These are phyloP conservation scores for Conoideocrella luteorostrata DNA, from an alignment of 2,329 filamentous ascomycete species.

Conservation along the genomic window DNA sequence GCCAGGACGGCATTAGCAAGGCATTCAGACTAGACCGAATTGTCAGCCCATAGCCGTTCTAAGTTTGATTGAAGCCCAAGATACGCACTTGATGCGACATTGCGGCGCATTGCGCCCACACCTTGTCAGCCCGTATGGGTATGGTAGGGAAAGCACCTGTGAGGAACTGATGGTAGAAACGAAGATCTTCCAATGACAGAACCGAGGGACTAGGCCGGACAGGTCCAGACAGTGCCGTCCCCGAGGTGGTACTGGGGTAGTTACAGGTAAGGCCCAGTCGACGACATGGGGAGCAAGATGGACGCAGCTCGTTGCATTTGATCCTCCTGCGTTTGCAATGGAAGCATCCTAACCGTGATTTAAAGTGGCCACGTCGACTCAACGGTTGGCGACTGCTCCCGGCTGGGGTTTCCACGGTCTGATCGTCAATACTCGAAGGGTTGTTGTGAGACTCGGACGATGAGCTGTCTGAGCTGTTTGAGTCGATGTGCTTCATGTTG, in stretches of 20 bases:
- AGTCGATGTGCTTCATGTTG: too few species aligned
- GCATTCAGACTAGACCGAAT: conserved; percentile 24
- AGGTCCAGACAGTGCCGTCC: neutral
- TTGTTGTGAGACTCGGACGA: too few species aligned
- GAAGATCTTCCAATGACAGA: conserved; percentile 37
- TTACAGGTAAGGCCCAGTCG: conserved; percentile 27
- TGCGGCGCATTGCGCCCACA: conserved; percentile 28
- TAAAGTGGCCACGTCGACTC: conserved; percentile 19
- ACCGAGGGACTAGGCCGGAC: conserved; percentile 13
- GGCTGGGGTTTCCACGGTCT: too few species aligned
- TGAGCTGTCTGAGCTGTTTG: too few species aligned
- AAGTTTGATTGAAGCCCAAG: too few species aligned
- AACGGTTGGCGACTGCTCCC: too few species aligned
- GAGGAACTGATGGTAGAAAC: conserved; percentile 46
- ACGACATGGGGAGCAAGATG: conserved; percentile 23
- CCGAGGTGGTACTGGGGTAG: conserved; percentile 17
- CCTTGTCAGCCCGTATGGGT: conserved; percentile 23
- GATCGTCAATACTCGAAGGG: too few species aligned
- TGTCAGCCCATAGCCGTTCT: too few species aligned
- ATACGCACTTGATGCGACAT: conserved; percentile 27
- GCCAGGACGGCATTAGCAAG: conserved; percentile 31
- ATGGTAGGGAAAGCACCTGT: conserved; percentile 32
- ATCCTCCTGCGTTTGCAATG: conserved; percentile 25
- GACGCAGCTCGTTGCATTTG: conserved; percentile 25
- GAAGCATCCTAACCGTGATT: conserved; percentile 25